Evolutionary conservation across 1,284 basidiomycete species (phyloP), one percentile per base, ranked within the genome.

Genomic region (Ceratobasidium sp.): DNA sequence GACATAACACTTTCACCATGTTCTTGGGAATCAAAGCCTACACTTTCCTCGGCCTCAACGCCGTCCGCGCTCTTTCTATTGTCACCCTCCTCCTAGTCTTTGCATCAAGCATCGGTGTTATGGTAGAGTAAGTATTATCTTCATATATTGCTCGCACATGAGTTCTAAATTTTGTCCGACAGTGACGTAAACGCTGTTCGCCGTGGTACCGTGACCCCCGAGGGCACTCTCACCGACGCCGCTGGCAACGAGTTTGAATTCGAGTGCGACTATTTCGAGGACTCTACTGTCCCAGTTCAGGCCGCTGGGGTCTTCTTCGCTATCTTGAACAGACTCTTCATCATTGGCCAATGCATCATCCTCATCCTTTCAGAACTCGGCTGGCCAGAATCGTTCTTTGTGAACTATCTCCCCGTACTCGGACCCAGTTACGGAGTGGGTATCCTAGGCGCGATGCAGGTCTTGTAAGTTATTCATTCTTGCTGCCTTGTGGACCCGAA

Each of bases 301-400:
- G 84, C 92, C 57, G 93, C 91, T 1, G 93, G 94, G 18, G 87
- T 87, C 1, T 94, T 95, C 80, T 96, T 93, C 91, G 90, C 92
- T 0, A 88, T 95, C 60, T 83, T 95, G 67, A 91, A 92, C 78
- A 85, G 92, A 23, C 81, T 96, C 45, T 86, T 96, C 77, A 92
- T 95, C 82, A 85, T 93, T 74, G 87, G 89, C 80, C 91, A 94
- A 79, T 84, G 87, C 61, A 78, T 94, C 75, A 84, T 94, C 43
- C 86, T 96, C 72, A 79, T 93, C 74, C 80, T 94, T 72, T 91
- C 85, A 73, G 94, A 96, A 80, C 74, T 93, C 74, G 88, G 89
- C 73, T 91, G 91, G 87, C 92, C 92, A 0, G 79, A 83, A 41
- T 76, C 79, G 12, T 89, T 94, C 82, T 95, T 96, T 82, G 84